Evolutionary conservation across 2,329 filamentous ascomycete genomes (phyloP).

Genomic region (Fusarium pseudoanthophilum): DNA sequence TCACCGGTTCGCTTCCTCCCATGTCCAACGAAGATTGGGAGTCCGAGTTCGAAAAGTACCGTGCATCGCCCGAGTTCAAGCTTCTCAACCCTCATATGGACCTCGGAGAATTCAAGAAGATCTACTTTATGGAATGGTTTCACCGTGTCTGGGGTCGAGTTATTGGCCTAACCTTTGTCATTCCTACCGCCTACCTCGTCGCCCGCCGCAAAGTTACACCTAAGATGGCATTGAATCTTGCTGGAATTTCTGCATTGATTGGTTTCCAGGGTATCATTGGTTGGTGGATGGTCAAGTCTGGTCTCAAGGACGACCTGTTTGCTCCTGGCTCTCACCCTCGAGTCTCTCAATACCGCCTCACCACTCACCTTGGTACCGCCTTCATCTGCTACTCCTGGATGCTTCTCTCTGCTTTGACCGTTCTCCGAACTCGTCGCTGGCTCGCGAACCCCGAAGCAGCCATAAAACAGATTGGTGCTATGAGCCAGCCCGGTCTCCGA

Average conservation of each 20-base stretch:
- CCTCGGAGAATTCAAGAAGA: constrained; percentile 94
- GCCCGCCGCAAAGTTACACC: constrained; percentile 80
- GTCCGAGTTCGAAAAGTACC: constrained; percentile 92
- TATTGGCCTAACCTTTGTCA: constrained; percentile 87
- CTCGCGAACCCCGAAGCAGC: constrained; percentile 74
- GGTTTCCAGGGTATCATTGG: constrained; percentile 95
- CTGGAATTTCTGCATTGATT: constrained; percentile 88
- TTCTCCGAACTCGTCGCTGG: constrained; percentile 81
- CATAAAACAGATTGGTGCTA: constrained; percentile 66
- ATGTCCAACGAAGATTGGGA: constrained; percentile 85
- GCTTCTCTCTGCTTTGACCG: constrained; percentile 86
- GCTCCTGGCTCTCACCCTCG: constrained; percentile 89
- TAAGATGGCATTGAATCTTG: constrained; percentile 79
- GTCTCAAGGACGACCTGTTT: constrained; percentile 94
- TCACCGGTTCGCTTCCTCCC: constrained; percentile 91
- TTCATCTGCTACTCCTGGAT: constrained; percentile 95
- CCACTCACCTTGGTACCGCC: constrained; percentile 88
- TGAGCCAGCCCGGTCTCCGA: constrained; percentile 74
- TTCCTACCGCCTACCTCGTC: constrained; percentile 91
- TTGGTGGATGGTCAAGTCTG: constrained; percentile 99
- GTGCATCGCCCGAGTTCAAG: constrained; percentile 90
- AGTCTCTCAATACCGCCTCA: constrained; percentile 93
- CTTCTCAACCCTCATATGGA: constrained; percentile 94
- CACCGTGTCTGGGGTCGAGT: constrained; percentile 94
- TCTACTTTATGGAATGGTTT: constrained; percentile 99